A percentile compares a stretch with the other conserved stretches of the same genome.
Conservation (phyloP, 192 early-diverging fungal genomes). For the Tieghemiomyces parasiticus region DNA sequence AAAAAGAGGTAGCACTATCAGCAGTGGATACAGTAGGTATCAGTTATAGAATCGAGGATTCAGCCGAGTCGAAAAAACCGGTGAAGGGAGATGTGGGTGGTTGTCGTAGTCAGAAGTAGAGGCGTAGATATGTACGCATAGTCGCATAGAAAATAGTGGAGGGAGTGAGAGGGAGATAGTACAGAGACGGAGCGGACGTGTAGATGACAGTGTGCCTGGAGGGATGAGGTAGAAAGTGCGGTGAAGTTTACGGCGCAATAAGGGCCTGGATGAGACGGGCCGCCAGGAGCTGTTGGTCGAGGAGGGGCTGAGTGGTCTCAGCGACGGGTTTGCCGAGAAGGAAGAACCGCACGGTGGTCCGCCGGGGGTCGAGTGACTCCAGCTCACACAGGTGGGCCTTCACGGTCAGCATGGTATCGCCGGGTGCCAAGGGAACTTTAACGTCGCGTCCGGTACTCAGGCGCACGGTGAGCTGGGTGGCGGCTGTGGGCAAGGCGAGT, state of each 20-base stretch:
- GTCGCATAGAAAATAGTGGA: no score
- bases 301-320: background rate
- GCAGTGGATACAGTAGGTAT: no score
- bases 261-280: slow-evolving; percentile 10
- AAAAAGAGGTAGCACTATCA: no score
- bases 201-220: no score
- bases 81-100: no score
- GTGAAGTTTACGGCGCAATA: slow-evolving; percentile 2
- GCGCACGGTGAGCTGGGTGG: background rate
- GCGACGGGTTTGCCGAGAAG: slow-evolving; percentile 1
- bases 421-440: background rate
- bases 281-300: background rate
- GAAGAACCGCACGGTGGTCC: slow-evolving; percentile 2
- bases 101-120: no score
- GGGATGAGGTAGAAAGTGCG: no score
- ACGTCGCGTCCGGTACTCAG: slow-evolving; percentile 1
- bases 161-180: no score
- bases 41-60: no score
- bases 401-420: background rate
- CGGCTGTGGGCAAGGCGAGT: background rate
- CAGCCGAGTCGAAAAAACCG: no score
- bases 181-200: no score
- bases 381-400: background rate
- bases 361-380: background rate
- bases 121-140: no score